Conservation (phyloP, 169 alveolate genomes). For the Eimeria acervulina region DNA sequence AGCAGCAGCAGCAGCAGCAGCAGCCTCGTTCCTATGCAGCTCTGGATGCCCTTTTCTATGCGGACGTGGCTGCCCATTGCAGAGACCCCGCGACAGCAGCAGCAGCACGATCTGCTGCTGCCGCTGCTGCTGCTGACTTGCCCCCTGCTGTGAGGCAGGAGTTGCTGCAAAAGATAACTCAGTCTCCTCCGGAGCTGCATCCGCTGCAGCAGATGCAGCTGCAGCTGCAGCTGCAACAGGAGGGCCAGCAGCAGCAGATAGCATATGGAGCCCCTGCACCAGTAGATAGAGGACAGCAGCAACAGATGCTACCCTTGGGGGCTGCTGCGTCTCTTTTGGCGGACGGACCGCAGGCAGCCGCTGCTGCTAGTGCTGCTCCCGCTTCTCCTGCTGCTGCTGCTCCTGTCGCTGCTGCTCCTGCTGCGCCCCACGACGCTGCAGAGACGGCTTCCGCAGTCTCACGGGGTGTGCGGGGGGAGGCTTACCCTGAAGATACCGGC, state of each 20-base stretch:
- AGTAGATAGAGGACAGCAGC: neutral
- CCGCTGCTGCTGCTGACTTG: slow-evolving; percentile 40
- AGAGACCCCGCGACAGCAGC: slow-evolving; percentile 53
- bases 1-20: slow-evolving; percentile 8
- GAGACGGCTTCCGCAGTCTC: neutral
- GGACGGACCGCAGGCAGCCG: too few relatives aligned
- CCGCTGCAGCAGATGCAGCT: neutral
- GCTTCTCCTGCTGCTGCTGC: neutral
- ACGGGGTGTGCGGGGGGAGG: neutral
- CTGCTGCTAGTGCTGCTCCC: neutral
- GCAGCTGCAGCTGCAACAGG: slow-evolving; percentile 19
- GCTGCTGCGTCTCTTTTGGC: too few relatives aligned
- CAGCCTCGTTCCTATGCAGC: slow-evolving; percentile 33
- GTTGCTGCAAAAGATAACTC: neutral
- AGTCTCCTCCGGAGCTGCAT: slow-evolving; percentile 7
- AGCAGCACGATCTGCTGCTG: slow-evolving; percentile 55
- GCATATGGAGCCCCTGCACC: slow-evolving; percentile 14
- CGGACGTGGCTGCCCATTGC: slow-evolving; percentile 49
- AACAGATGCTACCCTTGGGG: neutral
- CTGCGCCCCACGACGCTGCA: neutral
- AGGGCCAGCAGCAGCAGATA: neutral
- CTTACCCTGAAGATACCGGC: neutral
- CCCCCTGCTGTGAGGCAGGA: neutral
- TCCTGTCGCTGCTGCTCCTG: slow-evolving; percentile 21
- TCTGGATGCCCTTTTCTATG: slow-evolving; percentile 43